phyloP scores from a whole-genome alignment of 352 stramenopile species.

The Phytopythium delawarense region DNA sequence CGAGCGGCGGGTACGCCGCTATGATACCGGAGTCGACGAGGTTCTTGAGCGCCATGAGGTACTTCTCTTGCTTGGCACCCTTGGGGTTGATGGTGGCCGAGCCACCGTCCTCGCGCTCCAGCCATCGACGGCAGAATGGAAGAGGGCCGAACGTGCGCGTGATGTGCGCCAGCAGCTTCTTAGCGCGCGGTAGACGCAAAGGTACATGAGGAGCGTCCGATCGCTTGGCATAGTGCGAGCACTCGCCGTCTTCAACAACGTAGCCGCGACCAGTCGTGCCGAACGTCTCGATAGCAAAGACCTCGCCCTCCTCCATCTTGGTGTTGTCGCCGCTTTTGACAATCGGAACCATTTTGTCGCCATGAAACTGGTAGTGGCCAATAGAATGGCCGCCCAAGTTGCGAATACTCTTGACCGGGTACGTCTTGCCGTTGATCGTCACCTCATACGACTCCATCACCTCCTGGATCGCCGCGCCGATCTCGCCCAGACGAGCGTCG shows the following conservation, averaged over 20 bases:
- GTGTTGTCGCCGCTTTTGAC: constrained; percentile 91
- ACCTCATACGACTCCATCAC: constrained; percentile 98
- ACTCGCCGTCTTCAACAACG: constrained; percentile 94
- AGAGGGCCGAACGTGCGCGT: constrained; percentile 99
- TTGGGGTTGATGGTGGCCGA: constrained; percentile 89
- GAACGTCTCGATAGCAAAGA: constrained; percentile 98
- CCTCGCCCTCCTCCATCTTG: constrained; percentile 97
- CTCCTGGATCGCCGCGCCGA: constrained; percentile 95
- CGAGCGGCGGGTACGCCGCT: constrained; percentile 93
- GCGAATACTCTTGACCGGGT: constrained; percentile 94
- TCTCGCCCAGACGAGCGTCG: constrained; percentile 94
- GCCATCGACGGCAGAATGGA: constrained; percentile 96
- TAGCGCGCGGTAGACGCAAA: constrained; percentile 87
- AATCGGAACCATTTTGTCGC: constrained; percentile 96
- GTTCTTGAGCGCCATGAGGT: constrained; percentile 97
- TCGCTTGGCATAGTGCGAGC: constrained; percentile 98
- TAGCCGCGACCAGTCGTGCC: constrained; percentile 84
- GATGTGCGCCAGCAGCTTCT: constrained; percentile 96
- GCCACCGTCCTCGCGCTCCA: constrained; percentile 96
- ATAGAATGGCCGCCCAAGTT: constrained; percentile 99
- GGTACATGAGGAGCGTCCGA: constrained; percentile 93
- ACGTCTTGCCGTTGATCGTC: constrained; percentile 94
- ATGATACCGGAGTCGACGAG: constrained; percentile 97
- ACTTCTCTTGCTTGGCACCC: constrained; percentile 97
- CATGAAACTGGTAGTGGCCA: constrained; percentile 95